Base-by-base conservation (phyloP, 306 rosid genomes). In the Pueraria montana region DNA sequence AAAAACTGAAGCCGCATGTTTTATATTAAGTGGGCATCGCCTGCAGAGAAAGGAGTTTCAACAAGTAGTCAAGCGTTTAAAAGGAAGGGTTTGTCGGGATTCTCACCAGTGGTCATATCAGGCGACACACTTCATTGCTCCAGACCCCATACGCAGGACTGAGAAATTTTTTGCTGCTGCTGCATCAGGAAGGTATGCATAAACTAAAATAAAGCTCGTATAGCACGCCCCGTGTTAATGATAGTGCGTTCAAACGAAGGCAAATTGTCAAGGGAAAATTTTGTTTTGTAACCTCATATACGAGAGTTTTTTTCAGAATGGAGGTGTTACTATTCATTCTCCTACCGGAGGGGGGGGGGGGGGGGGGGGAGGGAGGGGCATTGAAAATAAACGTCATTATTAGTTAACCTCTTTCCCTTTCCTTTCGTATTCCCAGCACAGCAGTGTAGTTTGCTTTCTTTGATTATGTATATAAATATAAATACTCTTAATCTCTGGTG, bases 101-200 rank as follows among this genome's bases (percentile, higher is more conserved):
- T 91, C 99, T 53, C 97, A 96, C 81, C 89, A 94, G 72, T 94
- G 99, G 99, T 94, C 99, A 48, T 96, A 96, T 88, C 97, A 94
- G 88, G 99, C 98, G 8, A 96, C 99, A 26, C 98, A 96, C 83
- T 94, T 90, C 73, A 89, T 96, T 58, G 84, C 87, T 63, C 94
- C 98, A 2, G 94, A 90, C 56, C 99, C 97, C 67, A 45, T 96
- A 74, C 89, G 92, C 67, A 82, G 99, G 90, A 94, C 91, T 12
- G 99, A 94, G 83, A 96, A 94, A 75, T 94, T 96, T 74, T 96
- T 94, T 81, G 96, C 99, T 11, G 98, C 97, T 79, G 89, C 94
- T 83, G 99, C 99, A 70, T 91, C 99, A 71, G 99, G 98, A 89
- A 94, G 95, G 98, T 96, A 4, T 27, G 68, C 59, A 36, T 20